Base-by-base conservation (phyloP, 495 filamentous ascomycete species). In the Aspergillus homomorphus region DNA sequence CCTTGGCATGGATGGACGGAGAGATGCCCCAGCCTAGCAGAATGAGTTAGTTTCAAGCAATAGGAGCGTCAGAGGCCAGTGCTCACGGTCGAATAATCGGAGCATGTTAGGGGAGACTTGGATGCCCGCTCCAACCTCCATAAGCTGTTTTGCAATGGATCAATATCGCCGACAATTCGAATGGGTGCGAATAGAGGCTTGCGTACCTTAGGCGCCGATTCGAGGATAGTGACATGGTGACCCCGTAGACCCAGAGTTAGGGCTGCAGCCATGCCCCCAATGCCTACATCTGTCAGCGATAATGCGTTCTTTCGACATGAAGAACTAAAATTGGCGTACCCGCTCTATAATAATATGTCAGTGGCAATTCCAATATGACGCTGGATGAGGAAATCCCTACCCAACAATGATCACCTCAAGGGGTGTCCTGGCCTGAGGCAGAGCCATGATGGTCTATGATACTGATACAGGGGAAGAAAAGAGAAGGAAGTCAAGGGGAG, bases 51-150 rank as follows among this genome's bases (percentile, higher is more conserved):
- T 24, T n/a, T 28, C 45, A n/a, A 22, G 30, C 18, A 12, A 12
- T 14, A 6, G 21, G 18, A 20, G 19, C 15, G 21, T 7, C 2
- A 9, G 5, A n/a, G 18, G 20, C 9, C 6, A 23, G 19, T 49
- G 66, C 73, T 66, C 59, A 77, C 74, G 75, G 65, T 89, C 85
- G 12, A 92, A 77, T 23, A 93, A 81, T 1, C 84, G 82, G 24
- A 84, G 75, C 76, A 92, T 88, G 59, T 93, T 91, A 3, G 88
- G 88, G 9, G 89, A 87, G 15, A 91, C 80, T 69, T 92, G 88
- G 61, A 92, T 89, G 16, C 89, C 89, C 6, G 88, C 89, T 59
- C 90, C 90, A 48, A 91, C 87, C 69, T 88, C 84, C 61, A 76
- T 77, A 43, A 75, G 62, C 70, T 75, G 9, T 28, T 28, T 52